These are phyloP conservation scores for Phaffia australis DNA, from an alignment of 768 basidiomycete species.

Conservation along the genomic window DNA sequence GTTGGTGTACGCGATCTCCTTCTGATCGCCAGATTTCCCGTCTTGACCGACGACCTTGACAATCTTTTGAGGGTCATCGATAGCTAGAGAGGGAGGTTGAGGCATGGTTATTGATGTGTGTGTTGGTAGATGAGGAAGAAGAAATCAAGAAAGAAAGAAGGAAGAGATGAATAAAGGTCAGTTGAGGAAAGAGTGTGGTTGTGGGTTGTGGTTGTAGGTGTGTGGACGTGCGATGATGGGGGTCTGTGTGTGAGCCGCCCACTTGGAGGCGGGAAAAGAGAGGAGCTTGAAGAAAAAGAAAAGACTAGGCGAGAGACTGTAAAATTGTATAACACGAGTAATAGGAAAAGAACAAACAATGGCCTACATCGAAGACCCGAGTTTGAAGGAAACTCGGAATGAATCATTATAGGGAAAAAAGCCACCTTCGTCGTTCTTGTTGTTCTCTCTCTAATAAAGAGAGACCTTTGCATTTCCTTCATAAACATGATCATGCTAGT, in stretches of 20 bases:
- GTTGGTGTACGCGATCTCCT: conserved; percentile 85
- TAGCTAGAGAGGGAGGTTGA: conserved; percentile 25
- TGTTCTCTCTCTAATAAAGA: too few species aligned
- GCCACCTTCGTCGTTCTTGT: too few species aligned
- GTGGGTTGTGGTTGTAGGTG: too few species aligned
- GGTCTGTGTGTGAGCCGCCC: too few species aligned
- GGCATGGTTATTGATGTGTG: neutral
- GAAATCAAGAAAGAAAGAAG: neutral
- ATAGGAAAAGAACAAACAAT: too few species aligned
- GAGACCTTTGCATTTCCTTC: too few species aligned
- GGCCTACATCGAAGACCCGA: too few species aligned
- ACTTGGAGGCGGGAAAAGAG: neutral
- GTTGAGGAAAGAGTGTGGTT: neutral
- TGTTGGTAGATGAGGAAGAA: neutral
- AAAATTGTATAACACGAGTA: too few species aligned
- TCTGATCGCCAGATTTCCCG: conserved; percentile 81
- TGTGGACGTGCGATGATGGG: too few species aligned
- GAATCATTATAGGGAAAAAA: too few species aligned
- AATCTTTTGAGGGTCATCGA: conserved; percentile 90
- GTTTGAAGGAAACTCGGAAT: too few species aligned
- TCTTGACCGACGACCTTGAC: conserved; percentile 91
- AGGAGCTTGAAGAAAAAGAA: neutral
- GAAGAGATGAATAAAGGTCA: neutral
- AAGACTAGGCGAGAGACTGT: neutral
- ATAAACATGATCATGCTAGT: too few species aligned